These are phyloP conservation scores for Byssochlamys sp. DNA, from an alignment of 2,329 filamentous ascomycete species.

Conservation along the genomic window DNA sequence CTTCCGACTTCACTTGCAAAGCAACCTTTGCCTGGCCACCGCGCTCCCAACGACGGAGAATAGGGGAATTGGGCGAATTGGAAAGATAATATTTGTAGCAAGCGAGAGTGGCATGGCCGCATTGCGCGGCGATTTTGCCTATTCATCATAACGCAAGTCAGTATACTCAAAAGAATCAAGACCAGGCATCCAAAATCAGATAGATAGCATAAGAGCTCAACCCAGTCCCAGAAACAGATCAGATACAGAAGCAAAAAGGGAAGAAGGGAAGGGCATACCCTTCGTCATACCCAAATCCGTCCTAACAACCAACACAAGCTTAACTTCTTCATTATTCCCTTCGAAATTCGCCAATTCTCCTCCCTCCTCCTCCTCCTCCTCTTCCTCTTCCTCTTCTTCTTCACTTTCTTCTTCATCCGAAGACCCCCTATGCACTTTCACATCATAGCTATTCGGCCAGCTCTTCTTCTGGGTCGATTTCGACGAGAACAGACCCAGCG, in stretches of 20 bases:
- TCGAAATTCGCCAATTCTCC: conserved; percentile 40
- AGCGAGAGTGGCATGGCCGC: conserved; percentile 87
- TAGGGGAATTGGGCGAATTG: conserved; percentile 43
- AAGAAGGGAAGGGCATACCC: conserved; percentile 47
- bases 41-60: conserved; percentile 77
- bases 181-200: not conserved
- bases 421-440: conserved; percentile 35
- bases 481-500: conserved; percentile 64
- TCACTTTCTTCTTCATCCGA: conserved; percentile 26
- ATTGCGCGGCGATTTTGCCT: conserved; percentile 97
- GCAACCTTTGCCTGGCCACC: conserved; percentile 88
- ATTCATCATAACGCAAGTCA: conserved; percentile 1
- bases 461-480: conserved; percentile 31
- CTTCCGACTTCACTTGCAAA: conserved; percentile 76
- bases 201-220: not conserved
- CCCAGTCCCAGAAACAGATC: not conserved
- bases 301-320: conserved; percentile 81
- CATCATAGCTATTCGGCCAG: conserved; percentile 49
- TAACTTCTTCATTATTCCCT: conserved; percentile 69
- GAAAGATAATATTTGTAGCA: conserved; percentile 79
- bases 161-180: conserved; percentile 3
- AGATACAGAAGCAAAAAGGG: not conserved
- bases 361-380: conserved; percentile 58
- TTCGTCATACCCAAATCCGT: conserved; percentile 97
- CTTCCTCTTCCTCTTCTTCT: conserved; percentile 46